Evolutionary conservation across 2,329 filamentous ascomycete species (phyloP), one percentile per base, ranked within the genome.

Genomic region (Fusarium sp.): DNA sequence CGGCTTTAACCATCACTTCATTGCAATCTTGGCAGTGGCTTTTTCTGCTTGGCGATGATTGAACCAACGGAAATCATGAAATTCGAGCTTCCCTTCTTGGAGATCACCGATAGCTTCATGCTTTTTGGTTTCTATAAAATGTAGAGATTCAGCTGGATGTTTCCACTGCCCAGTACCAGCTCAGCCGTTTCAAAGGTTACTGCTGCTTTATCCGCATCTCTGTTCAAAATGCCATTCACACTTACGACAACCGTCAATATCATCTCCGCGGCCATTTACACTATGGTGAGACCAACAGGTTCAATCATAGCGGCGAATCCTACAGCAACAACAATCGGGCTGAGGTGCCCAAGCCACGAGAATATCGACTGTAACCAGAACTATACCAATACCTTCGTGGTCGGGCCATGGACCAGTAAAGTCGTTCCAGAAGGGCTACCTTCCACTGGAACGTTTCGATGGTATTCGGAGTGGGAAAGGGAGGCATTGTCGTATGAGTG

Each of bases 371-470:
- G 50, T 16, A 7, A 15, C 4, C 15, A 33, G 6, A 11, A 18
- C 18, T 11, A 31, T 4, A 64, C 36, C 35, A 56, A 65, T 18
- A 65, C 62, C 5, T 33, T 65, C 14, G 41, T 67, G 6, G 22
- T 67, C 3, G 64, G 64, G 6, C 61, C 64, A 18, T 67, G 64
- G 61, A 28, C 30, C 16, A 57, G 47, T 22, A 60, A 42, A 14
- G 30, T 55, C 7, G 33, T 67, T 13, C 30, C 44, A 31, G 15
- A 42, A 7, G 64, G 61, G 5, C 14, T 44, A 4, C 48, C 61
- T 7, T 39, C 39, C 7, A 66, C 33, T 4, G 64, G 64, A 12
- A 41, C 30, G 12, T 66, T 66, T 28, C 45, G 39, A 9, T 66
- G 33, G 45, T 3, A 3, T 24, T 28, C 2, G 3, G 50, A 28